Evolutionary conservation across 352 stramenopile species (phyloP).

Genomic region (Pythium folliculosum): DNA sequence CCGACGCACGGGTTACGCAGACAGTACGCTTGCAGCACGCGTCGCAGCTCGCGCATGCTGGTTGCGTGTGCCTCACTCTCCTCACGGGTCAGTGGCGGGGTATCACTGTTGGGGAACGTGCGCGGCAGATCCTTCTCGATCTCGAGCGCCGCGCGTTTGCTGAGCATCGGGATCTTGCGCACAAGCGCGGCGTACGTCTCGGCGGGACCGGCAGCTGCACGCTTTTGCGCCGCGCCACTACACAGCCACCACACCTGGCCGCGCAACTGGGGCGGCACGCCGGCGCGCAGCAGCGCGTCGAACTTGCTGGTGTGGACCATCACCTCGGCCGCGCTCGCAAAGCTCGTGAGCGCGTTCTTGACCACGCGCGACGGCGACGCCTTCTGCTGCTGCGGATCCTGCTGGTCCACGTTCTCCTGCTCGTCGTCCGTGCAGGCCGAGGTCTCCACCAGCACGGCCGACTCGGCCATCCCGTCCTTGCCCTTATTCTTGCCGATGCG

Average conservation of each 20-base stretch:
- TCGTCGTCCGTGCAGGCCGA: not conserved
- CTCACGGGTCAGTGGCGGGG: not conserved
- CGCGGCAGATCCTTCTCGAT: conserved; percentile 90
- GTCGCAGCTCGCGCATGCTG: conserved; percentile 64
- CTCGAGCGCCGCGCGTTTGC: conserved; percentile 70
- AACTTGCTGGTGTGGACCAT: conserved; percentile 64
- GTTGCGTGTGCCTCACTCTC: conserved; percentile 30
- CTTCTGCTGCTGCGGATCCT: conserved; percentile 8
- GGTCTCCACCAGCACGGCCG: conserved; percentile 10
- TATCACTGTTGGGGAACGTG: conserved; percentile 60
- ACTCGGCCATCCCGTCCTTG: conserved; percentile 4
- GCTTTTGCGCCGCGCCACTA: conserved; percentile 63
- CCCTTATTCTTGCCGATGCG: conserved; percentile 9
- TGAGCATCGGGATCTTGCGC: conserved; percentile 54
- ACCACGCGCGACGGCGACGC: conserved; percentile 36
- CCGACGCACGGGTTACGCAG: conserved; percentile 81
- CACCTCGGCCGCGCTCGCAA: conserved; percentile 52
- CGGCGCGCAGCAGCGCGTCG: conserved; percentile 58
- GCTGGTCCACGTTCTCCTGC: conserved; percentile 7
- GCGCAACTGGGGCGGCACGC: conserved; percentile 63
- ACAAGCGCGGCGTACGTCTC: conserved; percentile 67
- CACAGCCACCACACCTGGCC: conserved; percentile 85
- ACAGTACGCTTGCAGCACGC: conserved; percentile 84
- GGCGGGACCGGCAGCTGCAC: conserved; percentile 17
- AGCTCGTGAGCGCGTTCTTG: conserved; percentile 52